These are phyloP conservation scores for Rubus parviflorus DNA, from an alignment of 306 rosid genomes.

Conservation along the genomic window DNA sequence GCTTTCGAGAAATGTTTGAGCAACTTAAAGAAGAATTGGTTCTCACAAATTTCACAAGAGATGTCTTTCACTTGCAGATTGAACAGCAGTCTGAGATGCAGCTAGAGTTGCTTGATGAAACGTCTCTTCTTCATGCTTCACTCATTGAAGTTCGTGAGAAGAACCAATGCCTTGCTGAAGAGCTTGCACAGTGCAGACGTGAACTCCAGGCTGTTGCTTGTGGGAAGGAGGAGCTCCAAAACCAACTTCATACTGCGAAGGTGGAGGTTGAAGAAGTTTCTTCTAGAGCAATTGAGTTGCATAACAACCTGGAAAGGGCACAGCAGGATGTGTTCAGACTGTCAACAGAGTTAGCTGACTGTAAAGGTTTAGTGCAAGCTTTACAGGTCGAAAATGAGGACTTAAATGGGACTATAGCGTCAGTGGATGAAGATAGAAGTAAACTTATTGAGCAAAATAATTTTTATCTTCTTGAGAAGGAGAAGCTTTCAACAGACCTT, in stretches of 20 bases:
- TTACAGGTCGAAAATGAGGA: conserved; percentile 64
- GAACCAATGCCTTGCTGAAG: conserved; percentile 62
- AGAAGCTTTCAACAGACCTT: conserved; percentile 58
- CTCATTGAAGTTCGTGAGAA: conserved; percentile 48
- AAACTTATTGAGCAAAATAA: conserved; percentile 57
- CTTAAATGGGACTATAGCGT: conserved; percentile 46
- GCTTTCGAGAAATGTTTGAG: conserved; percentile 47
- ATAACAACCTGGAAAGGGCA: conserved; percentile 53
- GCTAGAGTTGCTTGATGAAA: conserved; percentile 52
- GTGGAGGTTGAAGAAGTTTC: conserved; percentile 59
- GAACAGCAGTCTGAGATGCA: conserved; percentile 61
- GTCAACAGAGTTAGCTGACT: conserved; percentile 61
- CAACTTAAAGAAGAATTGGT: conserved; percentile 74
- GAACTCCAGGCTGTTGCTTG: conserved; percentile 52
- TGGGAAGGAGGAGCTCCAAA: conserved; percentile 56
- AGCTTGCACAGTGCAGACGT: conserved; percentile 56
- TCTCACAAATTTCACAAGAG: conserved; percentile 55
- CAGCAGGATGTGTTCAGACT: conserved; percentile 51
- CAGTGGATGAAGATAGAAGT: conserved; percentile 46
- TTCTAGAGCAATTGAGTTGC: conserved; percentile 55
- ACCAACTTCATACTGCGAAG: conserved; percentile 43
- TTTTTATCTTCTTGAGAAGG: conserved; percentile 45
- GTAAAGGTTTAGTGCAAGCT: conserved; percentile 56
- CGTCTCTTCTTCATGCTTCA: conserved; percentile 49
- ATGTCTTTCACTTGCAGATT: conserved; percentile 58